Evolutionary conservation across 768 basidiomycete genomes (phyloP).

Genomic region (Kondoa malvinella): DNA sequence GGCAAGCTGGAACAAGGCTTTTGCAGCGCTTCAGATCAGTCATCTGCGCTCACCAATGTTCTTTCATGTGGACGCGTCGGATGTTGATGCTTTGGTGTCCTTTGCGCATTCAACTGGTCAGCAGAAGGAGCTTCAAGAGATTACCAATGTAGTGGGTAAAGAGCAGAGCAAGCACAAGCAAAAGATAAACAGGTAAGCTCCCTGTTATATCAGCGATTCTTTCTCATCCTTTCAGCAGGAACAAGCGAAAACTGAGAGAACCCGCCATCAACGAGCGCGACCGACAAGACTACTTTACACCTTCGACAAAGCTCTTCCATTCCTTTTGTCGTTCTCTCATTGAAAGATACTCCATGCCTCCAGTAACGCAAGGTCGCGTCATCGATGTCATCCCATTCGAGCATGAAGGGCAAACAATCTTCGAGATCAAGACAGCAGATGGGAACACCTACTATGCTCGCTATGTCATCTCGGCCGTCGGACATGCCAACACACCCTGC

Average conservation of each 20-base stretch:
- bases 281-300: slow-evolving; percentile 25
- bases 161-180: slow-evolving; percentile 25
- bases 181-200: slow-evolving; percentile 18
- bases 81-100: slow-evolving; percentile 24
- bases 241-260: slow-evolving; percentile 3
- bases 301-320: slow-evolving; percentile 22
- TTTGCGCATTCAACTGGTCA: slow-evolving; percentile 16
- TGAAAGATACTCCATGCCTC: slow-evolving; percentile 19
- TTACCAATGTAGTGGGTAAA: slow-evolving; percentile 24
- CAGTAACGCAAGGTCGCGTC: background rate
- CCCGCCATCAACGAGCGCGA: slow-evolving; percentile 25
- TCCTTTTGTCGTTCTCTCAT: slow-evolving; percentile 20
- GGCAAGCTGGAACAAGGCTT: slow-evolving; percentile 19
- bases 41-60: slow-evolving; percentile 25
- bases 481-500: slow-evolving; percentile 20
- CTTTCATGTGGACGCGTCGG: slow-evolving; percentile 26
- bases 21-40: slow-evolving; percentile 22
- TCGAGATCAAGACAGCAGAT: slow-evolving; percentile 5
- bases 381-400: background rate
- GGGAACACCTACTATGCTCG: slow-evolving; percentile 6
- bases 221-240: background rate
- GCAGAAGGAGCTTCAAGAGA: slow-evolving; percentile 22
- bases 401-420: background rate
- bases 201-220: background rate
- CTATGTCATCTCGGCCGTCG: slow-evolving; percentile 23